A percentile compares a stretch with the other conserved stretches of the same genome.
phyloP scores from a whole-genome alignment of 768 basidiomycete genomes.

The Phlegmacium glaucopus region DNA sequence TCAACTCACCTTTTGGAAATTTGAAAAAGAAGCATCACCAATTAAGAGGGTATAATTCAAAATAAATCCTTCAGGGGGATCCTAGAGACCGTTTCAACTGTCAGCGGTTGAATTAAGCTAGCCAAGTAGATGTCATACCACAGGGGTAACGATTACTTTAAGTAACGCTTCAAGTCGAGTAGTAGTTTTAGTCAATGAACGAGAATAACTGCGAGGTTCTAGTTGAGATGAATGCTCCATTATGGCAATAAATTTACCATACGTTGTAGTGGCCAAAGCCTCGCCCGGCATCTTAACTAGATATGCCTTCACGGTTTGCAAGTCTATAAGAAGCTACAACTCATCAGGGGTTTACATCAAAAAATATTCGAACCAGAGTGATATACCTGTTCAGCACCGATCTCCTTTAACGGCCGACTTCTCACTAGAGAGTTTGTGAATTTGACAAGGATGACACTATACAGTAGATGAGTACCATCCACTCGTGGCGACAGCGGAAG shows the following conservation, averaged over 20 bases:
- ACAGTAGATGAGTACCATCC: background rate
- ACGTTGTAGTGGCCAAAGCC: conserved; percentile 52
- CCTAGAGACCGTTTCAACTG: conserved; percentile 38
- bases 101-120: background rate
- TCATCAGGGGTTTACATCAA: background rate
- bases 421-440: conserved; percentile 89
- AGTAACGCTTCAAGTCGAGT: conserved; percentile 85
- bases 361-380: background rate
- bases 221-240: background rate
- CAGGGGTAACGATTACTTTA: conserved; percentile 93
- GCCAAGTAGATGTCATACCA: conserved; percentile 43
- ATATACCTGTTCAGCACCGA: conserved; percentile 91
- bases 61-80: conserved; percentile 92
- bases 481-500: background rate
- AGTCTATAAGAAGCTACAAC: conserved; percentile 69
- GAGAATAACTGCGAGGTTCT: conserved; percentile 61
- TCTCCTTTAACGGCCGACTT: conserved; percentile 87
- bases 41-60: conserved; percentile 94
- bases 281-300: conserved; percentile 84
- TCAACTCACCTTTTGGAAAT: conserved; percentile 87
- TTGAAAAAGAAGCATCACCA: conserved; percentile 91
- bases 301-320: conserved; percentile 82
- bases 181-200: conserved; percentile 77
- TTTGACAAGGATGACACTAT: conserved; percentile 75
- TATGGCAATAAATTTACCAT: conserved; percentile 10